Base-by-base conservation (phyloP, 2,329 filamentous ascomycete genomes). In the Dothistroma septosporum region DNA sequence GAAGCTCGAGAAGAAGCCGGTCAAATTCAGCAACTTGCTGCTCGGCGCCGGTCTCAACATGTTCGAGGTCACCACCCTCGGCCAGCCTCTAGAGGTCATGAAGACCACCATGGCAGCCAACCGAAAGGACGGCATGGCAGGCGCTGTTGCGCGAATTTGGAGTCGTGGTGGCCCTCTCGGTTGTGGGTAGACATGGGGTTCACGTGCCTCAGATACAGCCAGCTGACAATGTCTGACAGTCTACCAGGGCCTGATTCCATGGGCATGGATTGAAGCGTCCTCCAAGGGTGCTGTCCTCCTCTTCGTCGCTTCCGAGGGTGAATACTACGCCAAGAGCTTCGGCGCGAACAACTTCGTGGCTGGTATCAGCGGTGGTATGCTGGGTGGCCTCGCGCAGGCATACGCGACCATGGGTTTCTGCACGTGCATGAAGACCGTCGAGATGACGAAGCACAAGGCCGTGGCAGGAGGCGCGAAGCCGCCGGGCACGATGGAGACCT, bases 381-480 rank as follows among this genome's bases (percentile, higher is more conserved):
- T 87, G 22, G 94, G 94, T 76, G 94, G 94, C 84, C 87, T 99
- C 61, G 94, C 93, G 52, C 94, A 99, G 82, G 94, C 94, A 62
- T 99, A 99, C 77, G 94, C 94, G 68, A 99, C 94, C 76, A 99
- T 99, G 93, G 94, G 94, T 70, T 99, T 99, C 87, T 99, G 94
- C 81, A 99, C 94, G 64, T 99, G 94, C 86, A 99, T 99, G 94
- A 99, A 99, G 87, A 99, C 94, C 66, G 94, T 97, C 69, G 94
- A 99, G 80, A 99, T 99, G 80, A 99, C 94, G 75, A 95, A 97
- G 82, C 89, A 94, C 84, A 97, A 97, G 85, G 83, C 94, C 74
- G 92, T 91, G 14, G 88, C 91, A 35, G 69, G 86, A 48, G 94
- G 94, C 70, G 86, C 88, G 68, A 91, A 91, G 81, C 90, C 91